A percentile compares a stretch with the other conserved stretches of the same genome.
Evolutionary conservation across 495 filamentous ascomycete genomes (phyloP).

Genomic region (Cercophora newfieldiana): DNA sequence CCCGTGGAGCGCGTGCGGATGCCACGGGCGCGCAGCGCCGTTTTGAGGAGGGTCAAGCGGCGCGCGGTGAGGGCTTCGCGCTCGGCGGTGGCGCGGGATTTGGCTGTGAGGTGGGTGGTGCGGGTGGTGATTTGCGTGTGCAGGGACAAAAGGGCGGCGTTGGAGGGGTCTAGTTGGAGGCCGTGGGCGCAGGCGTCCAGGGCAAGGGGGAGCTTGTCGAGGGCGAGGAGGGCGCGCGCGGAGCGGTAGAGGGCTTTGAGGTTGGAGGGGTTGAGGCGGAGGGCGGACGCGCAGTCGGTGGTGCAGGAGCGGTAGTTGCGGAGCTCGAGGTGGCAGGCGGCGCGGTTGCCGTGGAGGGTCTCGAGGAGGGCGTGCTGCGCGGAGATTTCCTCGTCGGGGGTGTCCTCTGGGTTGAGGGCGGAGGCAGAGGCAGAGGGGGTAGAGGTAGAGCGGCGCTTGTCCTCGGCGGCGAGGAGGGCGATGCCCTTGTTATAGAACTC

Average conservation of each 20-base stretch:
- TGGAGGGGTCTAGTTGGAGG: conserved; percentile 62
- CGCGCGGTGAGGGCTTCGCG: conserved; percentile 47
- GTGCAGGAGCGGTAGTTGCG: conserved; percentile 81
- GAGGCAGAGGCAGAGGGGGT: not conserved
- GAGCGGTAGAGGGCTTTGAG: conserved; percentile 90
- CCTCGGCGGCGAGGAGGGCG: conserved; percentile 60
- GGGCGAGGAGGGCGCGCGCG: conserved; percentile 68
- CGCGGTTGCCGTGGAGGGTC: conserved; percentile 78
- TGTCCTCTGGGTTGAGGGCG: conserved; percentile 30
- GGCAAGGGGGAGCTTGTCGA: conserved; percentile 73
- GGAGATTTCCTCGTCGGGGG: conserved; percentile 53
- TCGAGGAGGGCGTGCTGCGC: conserved; percentile 65
- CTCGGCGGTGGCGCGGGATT: conserved; percentile 50
- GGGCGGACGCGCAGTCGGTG: conserved; percentile 75
- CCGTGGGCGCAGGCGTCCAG: conserved; percentile 72
- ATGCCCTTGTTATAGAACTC: conserved; percentile 90
- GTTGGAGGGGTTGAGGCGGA: conserved; percentile 74
- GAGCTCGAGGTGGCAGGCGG: conserved; percentile 73
- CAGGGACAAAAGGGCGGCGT: conserved; percentile 55
- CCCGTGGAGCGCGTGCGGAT: conserved; percentile 66
- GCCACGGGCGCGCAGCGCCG: conserved; percentile 72
- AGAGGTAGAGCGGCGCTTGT: conserved; percentile 50
- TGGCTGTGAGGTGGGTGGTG: conserved; percentile 36
- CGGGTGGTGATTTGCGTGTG: conserved; percentile 55
- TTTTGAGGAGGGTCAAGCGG: conserved; percentile 59